Evolutionary conservation across 2,329 filamentous ascomycete genomes (phyloP), one percentile per base, ranked within the genome.

Genomic region (Sclerotinia nivalis): DNA sequence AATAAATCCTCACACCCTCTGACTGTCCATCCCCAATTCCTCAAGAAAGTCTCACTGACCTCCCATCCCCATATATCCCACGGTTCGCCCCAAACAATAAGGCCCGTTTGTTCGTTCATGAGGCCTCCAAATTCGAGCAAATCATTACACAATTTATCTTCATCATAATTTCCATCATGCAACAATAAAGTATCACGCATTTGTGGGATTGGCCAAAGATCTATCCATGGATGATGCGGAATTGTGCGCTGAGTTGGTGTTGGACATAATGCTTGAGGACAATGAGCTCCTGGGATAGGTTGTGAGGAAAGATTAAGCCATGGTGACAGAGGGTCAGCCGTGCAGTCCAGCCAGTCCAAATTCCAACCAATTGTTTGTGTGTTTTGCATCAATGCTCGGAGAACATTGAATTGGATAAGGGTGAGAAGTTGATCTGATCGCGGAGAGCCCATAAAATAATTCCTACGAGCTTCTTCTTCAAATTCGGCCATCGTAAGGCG

Each of bases 91-190:
- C 82, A 84, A 13, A 79, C 81, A 43, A 66, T 43, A 37, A 43
- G 49, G 28, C 49, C 49, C 25, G 49, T 55, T 45, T 55, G n/a
- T 56, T 66, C 62, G 15, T 55, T 66, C 70, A 84, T 78, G 9
- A 83, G 74, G 37, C 82, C 81, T 22, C 79, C 77, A 45, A 77
- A 69, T 74, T 80, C 78, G 54, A 83, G 70, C 45, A 76, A 78
- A 75, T 84, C 82, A n/a, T 77, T 75, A 79, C 81, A 83, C 31
- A 84, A 76, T 15, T 81, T 82, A 68, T 83, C 81, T 50, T 82
- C 80, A 68, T 83, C 81, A 54, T 81, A 83, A 40, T 73, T 77
- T 62, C 77, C 77, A 22, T 75, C 70, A 47, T 77, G 77, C 8
- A 55, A 77, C 71, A 83, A 82, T 62, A 83, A 73, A 69, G 76